A percentile compares a stretch with the other conserved stretches of the same genome.
phyloP scores from a whole-genome alignment of 495 filamentous ascomycete genomes.

The Cairneyella variabilis region DNA sequence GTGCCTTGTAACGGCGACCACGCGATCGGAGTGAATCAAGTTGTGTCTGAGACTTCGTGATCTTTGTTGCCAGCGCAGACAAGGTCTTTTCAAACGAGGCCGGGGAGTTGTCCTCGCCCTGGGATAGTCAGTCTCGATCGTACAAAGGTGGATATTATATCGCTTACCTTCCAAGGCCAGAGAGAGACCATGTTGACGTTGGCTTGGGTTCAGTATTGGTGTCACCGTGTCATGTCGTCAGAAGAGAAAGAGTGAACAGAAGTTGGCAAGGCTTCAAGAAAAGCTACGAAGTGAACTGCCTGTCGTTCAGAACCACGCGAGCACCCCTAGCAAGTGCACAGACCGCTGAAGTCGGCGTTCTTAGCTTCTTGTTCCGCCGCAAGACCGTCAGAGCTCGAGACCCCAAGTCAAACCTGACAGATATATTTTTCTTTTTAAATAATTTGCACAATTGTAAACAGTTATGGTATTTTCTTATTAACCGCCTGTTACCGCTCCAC shows the following conservation, averaged over 20 bases:
- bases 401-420: not conserved
- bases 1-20: constrained; percentile 72
- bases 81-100: constrained; percentile 91
- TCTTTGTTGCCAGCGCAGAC: constrained; percentile 74
- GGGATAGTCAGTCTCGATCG: constrained; percentile 17
- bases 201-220: not conserved
- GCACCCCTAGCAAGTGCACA: not conserved
- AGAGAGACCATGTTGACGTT: constrained; percentile 65
- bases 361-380: not conserved
- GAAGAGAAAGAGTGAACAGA: not conserved
- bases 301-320: not conserved
- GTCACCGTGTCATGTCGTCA: constrained; percentile 15
- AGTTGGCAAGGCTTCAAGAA: not conserved
- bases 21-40: constrained; percentile 69
- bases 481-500: not conserved
- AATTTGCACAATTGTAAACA: not conserved
- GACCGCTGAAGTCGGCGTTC: not conserved
- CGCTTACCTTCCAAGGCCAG: constrained; percentile 76
- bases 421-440: not conserved
- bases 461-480: constrained; percentile 7
- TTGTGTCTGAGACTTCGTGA: constrained; percentile 62
- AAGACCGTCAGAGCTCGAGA: not conserved
- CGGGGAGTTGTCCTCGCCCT: constrained; percentile 81
- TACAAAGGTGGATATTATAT: constrained; percentile 9
- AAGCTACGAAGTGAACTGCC: not conserved